These are phyloP conservation scores for Coprinopsis marcescibilis DNA, from an alignment of 768 basidiomycete genomes.

Conservation along the genomic window DNA sequence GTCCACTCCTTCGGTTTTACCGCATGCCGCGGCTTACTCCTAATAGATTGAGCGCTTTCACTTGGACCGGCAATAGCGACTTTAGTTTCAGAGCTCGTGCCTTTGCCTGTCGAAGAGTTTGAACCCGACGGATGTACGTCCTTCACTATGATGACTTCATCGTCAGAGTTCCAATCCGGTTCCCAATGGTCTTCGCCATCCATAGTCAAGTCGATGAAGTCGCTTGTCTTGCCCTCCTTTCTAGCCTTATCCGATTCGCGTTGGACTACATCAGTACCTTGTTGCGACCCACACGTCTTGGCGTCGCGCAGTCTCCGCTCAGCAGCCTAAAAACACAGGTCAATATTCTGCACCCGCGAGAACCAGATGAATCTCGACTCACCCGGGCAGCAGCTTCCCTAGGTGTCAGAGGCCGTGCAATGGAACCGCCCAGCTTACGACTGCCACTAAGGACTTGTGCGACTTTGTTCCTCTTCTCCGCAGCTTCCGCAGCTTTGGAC, in stretches of 20 bases:
- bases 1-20: slow-evolving; percentile 39
- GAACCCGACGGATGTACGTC: neutral
- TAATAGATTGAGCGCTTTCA: too few species aligned
- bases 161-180: slow-evolving; percentile 5
- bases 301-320: slow-evolving; percentile 73
- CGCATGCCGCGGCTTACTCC: neutral
- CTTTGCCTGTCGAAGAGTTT: neutral
- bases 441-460: slow-evolving; percentile 44
- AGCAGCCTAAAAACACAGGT: slow-evolving; percentile 60
- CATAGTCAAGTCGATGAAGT: slow-evolving; percentile 58
- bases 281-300: slow-evolving; percentile 65
- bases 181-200: slow-evolving; percentile 18
- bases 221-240: slow-evolving; percentile 53
- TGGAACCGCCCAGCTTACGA: slow-evolving; percentile 47
- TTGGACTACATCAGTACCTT: slow-evolving; percentile 32
- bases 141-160: neutral
- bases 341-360: slow-evolving; percentile 3
- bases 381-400: slow-evolving; percentile 72
- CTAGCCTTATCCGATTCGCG: slow-evolving; percentile 67
- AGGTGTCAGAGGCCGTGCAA: slow-evolving; percentile 42
- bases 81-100: too few species aligned
- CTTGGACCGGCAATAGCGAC: too few species aligned
- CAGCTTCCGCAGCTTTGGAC: slow-evolving; percentile 67
- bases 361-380: neutral
- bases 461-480: slow-evolving; percentile 61